phyloP scores from a whole-genome alignment of 306 rosid genomes.

The Cucumis hystrix region DNA sequence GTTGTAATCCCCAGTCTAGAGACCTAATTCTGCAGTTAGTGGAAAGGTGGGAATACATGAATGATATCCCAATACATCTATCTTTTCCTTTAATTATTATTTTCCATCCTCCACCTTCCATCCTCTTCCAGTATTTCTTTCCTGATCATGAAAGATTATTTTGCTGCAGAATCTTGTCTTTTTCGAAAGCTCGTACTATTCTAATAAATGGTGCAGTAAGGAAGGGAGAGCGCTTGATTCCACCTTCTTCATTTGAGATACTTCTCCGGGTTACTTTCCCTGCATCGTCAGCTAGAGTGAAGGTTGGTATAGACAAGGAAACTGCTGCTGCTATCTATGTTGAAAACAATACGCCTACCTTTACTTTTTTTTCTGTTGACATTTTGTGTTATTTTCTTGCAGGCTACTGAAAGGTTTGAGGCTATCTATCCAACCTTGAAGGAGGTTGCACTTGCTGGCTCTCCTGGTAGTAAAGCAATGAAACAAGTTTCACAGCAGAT shows the following conservation, averaged over 20 bases:
- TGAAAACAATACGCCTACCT: background rate
- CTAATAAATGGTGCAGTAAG: conserved; percentile 77
- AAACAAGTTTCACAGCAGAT: conserved; percentile 77
- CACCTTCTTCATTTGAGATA: conserved; percentile 65
- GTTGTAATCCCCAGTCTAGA: conserved; percentile 72
- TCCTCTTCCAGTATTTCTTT: background rate
- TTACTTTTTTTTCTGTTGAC: background rate
- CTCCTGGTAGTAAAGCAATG: conserved; percentile 88
- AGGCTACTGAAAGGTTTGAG: conserved; percentile 98
- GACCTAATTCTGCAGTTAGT: conserved; percentile 80
- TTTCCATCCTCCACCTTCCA: background rate
- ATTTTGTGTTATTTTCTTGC: conserved; percentile 8
- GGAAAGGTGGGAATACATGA: conserved; percentile 45
- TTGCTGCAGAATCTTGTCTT: conserved; percentile 54
- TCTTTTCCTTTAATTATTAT: background rate
- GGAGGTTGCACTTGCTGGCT: conserved; percentile 80
- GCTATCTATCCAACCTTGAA: conserved; percentile 62
- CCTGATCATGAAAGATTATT: background rate
- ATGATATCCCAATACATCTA: background rate
- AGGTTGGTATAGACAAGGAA: conserved; percentile 31
- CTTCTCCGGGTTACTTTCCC: conserved; percentile 65
- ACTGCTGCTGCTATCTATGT: background rate
- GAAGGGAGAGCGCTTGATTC: conserved; percentile 83
- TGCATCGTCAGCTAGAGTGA: conserved; percentile 59
- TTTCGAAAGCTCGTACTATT: conserved; percentile 71